A percentile compares a stretch with the other conserved stretches of the same genome.
These are phyloP conservation scores for Boletus bicolor DNA, from an alignment of 768 basidiomycete species.

Conservation along the genomic window DNA sequence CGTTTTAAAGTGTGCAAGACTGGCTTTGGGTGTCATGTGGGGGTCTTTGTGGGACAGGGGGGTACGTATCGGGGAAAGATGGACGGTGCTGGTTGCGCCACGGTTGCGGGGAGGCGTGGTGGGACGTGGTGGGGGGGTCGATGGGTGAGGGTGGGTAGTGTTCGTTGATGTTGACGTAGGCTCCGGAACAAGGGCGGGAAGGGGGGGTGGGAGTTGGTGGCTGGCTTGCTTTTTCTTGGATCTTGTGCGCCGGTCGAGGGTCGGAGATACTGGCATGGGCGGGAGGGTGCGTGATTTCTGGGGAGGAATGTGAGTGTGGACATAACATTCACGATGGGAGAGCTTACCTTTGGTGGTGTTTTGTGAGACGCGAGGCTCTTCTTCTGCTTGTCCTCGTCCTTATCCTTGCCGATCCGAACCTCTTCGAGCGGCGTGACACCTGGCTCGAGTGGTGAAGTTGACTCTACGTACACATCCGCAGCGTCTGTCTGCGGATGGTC, in stretches of 20 bases:
- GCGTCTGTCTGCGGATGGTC: conserved; percentile 21
- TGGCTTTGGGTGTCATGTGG: conserved; percentile 66
- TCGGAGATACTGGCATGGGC: conserved; percentile 47
- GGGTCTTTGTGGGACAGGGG: conserved; percentile 66
- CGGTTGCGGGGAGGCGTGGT: conserved; percentile 37
- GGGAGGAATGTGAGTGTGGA: background rate
- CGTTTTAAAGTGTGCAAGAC: conserved; percentile 65
- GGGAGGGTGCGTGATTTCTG: conserved; percentile 39
- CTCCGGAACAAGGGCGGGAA: conserved; percentile 28
- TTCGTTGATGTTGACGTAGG: conserved; percentile 11
- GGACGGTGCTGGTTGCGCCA: conserved; percentile 28
- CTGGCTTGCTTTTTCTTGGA: conserved; percentile 19
- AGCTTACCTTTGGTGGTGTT: conserved; percentile 29
- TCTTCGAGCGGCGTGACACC: conserved; percentile 6
- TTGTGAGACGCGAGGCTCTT: conserved; percentile 14
- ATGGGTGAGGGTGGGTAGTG: conserved; percentile 18
- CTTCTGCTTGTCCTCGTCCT: conserved; percentile 22
- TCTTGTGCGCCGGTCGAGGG: conserved; percentile 35
- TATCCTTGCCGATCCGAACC: conserved; percentile 11
- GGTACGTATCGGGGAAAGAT: conserved; percentile 59
- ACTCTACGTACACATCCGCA: conserved; percentile 14
- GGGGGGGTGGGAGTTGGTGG: conserved; percentile 17
- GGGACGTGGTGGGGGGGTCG: conserved; percentile 39
- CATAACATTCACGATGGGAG: background rate
- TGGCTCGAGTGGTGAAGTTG: conserved; percentile 16